Conservation (phyloP, 306 rosid species). For the Vachellia collinsii region DNA sequence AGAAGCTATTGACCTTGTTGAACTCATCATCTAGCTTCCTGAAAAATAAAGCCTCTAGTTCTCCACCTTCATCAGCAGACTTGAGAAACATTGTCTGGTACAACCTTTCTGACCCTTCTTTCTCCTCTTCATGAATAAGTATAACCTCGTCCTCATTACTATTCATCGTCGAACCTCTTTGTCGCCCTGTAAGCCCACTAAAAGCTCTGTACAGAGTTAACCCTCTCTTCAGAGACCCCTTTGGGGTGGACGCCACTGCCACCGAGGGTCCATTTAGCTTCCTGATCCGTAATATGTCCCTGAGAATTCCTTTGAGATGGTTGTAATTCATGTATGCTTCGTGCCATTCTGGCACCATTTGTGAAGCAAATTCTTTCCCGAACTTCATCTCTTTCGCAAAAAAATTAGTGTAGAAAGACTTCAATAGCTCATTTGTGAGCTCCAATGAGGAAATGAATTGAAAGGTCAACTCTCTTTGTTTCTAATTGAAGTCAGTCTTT, state of each 20-base stretch:
- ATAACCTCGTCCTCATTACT: conserved; percentile 63
- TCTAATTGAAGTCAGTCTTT: too few relatives aligned
- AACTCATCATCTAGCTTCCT: conserved; percentile 71
- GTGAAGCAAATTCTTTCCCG: conserved; percentile 72
- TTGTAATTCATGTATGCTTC: conserved; percentile 76
- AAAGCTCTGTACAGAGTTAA: conserved; percentile 66
- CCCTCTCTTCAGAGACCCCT: conserved; percentile 55
- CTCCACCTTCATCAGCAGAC: conserved; percentile 53
- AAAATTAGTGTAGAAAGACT: not conserved
- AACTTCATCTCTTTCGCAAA: conserved; percentile 62
- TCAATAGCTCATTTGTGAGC: conserved; percentile 19
- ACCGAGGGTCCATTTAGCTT: conserved; percentile 29
- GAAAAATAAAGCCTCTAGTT: conserved; percentile 59
- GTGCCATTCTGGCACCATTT: conserved; percentile 84
- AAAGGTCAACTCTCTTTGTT: not conserved
- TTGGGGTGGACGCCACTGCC: conserved; percentile 49
- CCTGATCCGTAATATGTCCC: conserved; percentile 36
- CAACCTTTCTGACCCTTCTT: conserved; percentile 39
- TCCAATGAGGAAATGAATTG: not conserved
- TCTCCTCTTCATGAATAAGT: conserved; percentile 45
- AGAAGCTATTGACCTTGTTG: conserved; percentile 67
- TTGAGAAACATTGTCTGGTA: conserved; percentile 59
- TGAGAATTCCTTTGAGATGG: conserved; percentile 52
- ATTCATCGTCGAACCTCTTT: conserved; percentile 42
- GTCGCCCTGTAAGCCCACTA: conserved; percentile 57